phyloP scores from a whole-genome alignment of 805 yeast species.

The Lachancea kluyveri region DNA sequence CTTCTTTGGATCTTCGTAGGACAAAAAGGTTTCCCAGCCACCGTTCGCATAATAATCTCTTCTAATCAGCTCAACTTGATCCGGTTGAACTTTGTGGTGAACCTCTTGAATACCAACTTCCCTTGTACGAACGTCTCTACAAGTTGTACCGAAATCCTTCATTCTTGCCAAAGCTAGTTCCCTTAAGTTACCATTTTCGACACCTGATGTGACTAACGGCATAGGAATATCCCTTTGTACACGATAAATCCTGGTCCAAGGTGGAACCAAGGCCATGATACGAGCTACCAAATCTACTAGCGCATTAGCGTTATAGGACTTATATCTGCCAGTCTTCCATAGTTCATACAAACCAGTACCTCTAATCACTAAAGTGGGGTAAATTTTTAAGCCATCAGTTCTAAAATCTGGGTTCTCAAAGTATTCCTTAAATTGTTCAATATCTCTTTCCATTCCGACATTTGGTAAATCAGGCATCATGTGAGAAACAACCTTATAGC shows the following conservation, averaged over 20 bases:
- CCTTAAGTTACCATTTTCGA: slow-evolving; percentile 93
- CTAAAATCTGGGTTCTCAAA: slow-evolving; percentile 95
- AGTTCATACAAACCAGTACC: slow-evolving; percentile 96
- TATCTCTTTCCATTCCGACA: slow-evolving; percentile 97
- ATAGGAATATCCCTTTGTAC: slow-evolving; percentile 98
- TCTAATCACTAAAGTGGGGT: slow-evolving; percentile 93
- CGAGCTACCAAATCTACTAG: slow-evolving; percentile 92
- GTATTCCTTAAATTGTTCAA: slow-evolving; percentile 93
- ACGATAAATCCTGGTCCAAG: slow-evolving; percentile 98
- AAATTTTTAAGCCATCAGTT: slow-evolving; percentile 92
- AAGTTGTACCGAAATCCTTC: slow-evolving; percentile 95
- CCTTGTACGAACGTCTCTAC: slow-evolving; percentile 94
- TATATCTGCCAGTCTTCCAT: slow-evolving; percentile 94
- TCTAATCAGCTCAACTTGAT: slow-evolving; percentile 91
- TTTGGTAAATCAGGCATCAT: slow-evolving; percentile 99
- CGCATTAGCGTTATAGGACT: slow-evolving; percentile 91
- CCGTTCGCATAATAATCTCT: slow-evolving; percentile 97
- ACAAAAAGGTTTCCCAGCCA: slow-evolving; percentile 96
- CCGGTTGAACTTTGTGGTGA: slow-evolving; percentile 93
- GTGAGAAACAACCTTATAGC: slow-evolving; percentile 94
- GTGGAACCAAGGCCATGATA: slow-evolving; percentile 93
- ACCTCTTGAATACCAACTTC: slow-evolving; percentile 99
- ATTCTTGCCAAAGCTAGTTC: slow-evolving; percentile 94
- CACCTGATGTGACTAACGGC: slow-evolving; percentile 98
- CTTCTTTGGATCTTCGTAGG: slow-evolving; percentile 95